Evolutionary conservation across 345 rosid genomes (phyloP).

Genomic region (Litchi chinensis): DNA sequence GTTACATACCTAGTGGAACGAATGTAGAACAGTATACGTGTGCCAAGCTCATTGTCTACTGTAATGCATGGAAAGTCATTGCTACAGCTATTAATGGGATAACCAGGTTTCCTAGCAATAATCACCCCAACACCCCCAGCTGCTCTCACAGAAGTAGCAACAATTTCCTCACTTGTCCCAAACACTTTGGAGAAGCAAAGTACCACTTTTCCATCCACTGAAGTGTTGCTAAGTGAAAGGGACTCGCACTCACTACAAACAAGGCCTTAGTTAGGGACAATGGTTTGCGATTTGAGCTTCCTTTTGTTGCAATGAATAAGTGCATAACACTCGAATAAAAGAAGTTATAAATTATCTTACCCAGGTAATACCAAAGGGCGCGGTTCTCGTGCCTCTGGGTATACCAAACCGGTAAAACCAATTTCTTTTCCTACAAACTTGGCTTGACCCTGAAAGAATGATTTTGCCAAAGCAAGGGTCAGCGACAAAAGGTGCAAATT

Average conservation of each 20-base stretch:
- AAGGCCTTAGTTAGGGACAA: background rate
- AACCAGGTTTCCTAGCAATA: conserved; percentile 35
- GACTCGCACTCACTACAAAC: conserved; percentile 22
- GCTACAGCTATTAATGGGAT: conserved; percentile 27
- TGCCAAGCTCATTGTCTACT: conserved; percentile 42
- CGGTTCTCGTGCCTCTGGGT: conserved; percentile 32
- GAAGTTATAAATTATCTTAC: background rate
- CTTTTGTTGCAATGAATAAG: background rate
- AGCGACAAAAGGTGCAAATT: no score
- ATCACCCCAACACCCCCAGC: conserved; percentile 45
- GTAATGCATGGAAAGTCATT: conserved; percentile 39
- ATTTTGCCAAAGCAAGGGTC: background rate
- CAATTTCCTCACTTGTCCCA: conserved; percentile 11
- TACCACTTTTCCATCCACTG: conserved; percentile 36
- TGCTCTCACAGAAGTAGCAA: conserved; percentile 27
- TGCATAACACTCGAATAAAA: no score
- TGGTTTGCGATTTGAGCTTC: no score
- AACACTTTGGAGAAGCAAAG: conserved; percentile 34
- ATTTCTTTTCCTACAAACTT: conserved; percentile 29
- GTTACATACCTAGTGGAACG: conserved; percentile 36
- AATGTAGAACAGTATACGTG: conserved; percentile 34
- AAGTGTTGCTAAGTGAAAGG: conserved; percentile 17
- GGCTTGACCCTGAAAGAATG: conserved; percentile 33
- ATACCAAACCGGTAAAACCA: conserved; percentile 38
- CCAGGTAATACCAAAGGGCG: conserved; percentile 14